Evolutionary conservation across 1,284 basidiomycete species (phyloP).

Genomic region (Moesziomyces parantarcticus): DNA sequence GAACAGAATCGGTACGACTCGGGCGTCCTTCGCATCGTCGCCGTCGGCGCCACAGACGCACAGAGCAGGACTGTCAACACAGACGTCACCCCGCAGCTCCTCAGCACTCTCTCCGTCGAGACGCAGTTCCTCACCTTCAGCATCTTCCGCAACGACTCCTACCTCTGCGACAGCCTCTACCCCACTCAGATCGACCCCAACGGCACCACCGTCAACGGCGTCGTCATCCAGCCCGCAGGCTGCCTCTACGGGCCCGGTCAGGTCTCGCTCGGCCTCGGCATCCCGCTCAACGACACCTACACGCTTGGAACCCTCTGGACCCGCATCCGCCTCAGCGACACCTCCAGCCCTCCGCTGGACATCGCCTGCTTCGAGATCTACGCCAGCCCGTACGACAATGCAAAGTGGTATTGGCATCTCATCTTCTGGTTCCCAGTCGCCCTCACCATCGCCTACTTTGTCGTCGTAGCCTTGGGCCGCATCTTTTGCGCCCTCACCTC

Average conservation of each 20-base stretch:
- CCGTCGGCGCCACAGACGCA: slow-evolving; percentile 47
- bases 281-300: slow-evolving; percentile 78
- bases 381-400: slow-evolving; percentile 78
- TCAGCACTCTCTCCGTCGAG: slow-evolving; percentile 52
- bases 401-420: slow-evolving; percentile 77
- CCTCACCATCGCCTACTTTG: slow-evolving; percentile 82
- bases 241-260: slow-evolving; percentile 72
- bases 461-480: slow-evolving; percentile 81
- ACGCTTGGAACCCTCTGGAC: slow-evolving; percentile 85
- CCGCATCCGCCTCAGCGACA: slow-evolving; percentile 86
- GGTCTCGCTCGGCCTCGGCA: slow-evolving; percentile 82
- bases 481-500: slow-evolving; percentile 58
- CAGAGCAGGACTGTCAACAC: slow-evolving; percentile 43
- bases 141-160: slow-evolving; percentile 57
- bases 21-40: slow-evolving; percentile 54
- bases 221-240: slow-evolving; percentile 37
- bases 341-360: slow-evolving; percentile 74
- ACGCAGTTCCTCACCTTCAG: slow-evolving; percentile 56
- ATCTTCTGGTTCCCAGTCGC: slow-evolving; percentile 85
- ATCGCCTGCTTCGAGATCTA: slow-evolving; percentile 83
- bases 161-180: slow-evolving; percentile 60
- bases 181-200: slow-evolving; percentile 51
- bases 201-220: slow-evolving; percentile 30
- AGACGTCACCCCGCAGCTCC: slow-evolving; percentile 26
- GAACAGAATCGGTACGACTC: slow-evolving; percentile 17